Percentiles rank a stretch among this genome's conserved stretches.
Evolutionary conservation across 306 rosid species (phyloP).

Genomic region (Pyrus bretschneideri): DNA sequence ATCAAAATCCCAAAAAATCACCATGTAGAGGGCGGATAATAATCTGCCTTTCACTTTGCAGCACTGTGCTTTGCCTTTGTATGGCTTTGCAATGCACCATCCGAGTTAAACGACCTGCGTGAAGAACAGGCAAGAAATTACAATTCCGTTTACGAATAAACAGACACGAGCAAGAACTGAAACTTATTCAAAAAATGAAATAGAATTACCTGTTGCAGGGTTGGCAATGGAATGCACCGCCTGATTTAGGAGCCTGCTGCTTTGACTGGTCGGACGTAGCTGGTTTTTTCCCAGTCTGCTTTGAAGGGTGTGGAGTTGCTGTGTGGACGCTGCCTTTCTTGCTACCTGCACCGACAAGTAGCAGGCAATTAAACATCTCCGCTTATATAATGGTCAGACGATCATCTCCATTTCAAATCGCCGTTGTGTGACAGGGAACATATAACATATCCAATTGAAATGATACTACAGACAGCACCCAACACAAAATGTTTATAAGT

Average conservation of each 20-base stretch:
- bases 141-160: not conserved
- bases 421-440: too few relatives aligned
- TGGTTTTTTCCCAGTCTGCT: slow-evolving; percentile 39
- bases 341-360: slow-evolving; percentile 25
- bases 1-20: not conserved
- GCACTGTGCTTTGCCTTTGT: slow-evolving; percentile 57
- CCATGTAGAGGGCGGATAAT: not conserved
- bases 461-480: not conserved
- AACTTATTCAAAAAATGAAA: not conserved
- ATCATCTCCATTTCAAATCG: not conserved
- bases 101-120: slow-evolving; percentile 57
- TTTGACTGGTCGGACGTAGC: slow-evolving; percentile 23
- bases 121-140: not conserved
- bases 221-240: slow-evolving; percentile 39
- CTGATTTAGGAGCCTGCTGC: slow-evolving; percentile 43
- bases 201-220: slow-evolving; percentile 46
- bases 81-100: slow-evolving; percentile 53
- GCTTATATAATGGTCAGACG: not conserved
- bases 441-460: not conserved
- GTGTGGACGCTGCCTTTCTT: slow-evolving; percentile 35
- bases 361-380: not conserved
- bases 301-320: slow-evolving; percentile 66
- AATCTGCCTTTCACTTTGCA: slow-evolving; percentile 23
- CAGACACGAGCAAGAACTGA: not conserved
- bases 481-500: not conserved